These are phyloP conservation scores for Akanthomyces dipterigenus DNA, from an alignment of 2,329 filamentous ascomycete species.

Conservation along the genomic window DNA sequence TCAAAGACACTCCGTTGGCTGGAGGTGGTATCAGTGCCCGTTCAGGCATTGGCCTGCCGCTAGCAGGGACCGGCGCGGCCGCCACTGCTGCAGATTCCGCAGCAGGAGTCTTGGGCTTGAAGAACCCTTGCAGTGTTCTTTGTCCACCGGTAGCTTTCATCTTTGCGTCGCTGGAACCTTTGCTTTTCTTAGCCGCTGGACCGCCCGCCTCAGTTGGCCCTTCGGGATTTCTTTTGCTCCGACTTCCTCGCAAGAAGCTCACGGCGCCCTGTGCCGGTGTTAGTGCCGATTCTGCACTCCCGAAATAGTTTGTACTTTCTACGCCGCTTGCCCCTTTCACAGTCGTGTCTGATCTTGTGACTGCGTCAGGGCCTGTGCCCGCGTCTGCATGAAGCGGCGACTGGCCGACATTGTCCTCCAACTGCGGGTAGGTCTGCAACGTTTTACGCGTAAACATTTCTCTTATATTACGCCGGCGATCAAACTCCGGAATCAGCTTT, in stretches of 20 bases:
- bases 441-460: constrained; percentile 75
- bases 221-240: constrained; percentile 22
- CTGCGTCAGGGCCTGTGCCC: not conserved
- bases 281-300: not conserved
- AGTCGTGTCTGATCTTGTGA: not conserved
- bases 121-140: constrained; percentile 69
- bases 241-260: not conserved
- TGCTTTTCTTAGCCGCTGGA: constrained; percentile 33
- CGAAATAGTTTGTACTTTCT: not conserved
- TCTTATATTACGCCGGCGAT: constrained; percentile 75
- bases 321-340: not conserved
- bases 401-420: not conserved
- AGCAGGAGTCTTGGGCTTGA: constrained; percentile 49
- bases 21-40: not conserved
- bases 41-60: not conserved
- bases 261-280: not conserved
- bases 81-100: not conserved
- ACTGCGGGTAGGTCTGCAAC: constrained; percentile 24
- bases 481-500: constrained; percentile 80
- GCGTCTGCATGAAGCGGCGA: not conserved
- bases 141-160: constrained; percentile 29
- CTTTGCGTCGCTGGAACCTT: constrained; percentile 21
- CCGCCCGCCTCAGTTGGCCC: constrained; percentile 13
- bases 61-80: not conserved
- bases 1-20: not conserved